Conservation (phyloP, 2,329 filamentous ascomycete genomes). For the Tolypocladium inflatum region DNA sequence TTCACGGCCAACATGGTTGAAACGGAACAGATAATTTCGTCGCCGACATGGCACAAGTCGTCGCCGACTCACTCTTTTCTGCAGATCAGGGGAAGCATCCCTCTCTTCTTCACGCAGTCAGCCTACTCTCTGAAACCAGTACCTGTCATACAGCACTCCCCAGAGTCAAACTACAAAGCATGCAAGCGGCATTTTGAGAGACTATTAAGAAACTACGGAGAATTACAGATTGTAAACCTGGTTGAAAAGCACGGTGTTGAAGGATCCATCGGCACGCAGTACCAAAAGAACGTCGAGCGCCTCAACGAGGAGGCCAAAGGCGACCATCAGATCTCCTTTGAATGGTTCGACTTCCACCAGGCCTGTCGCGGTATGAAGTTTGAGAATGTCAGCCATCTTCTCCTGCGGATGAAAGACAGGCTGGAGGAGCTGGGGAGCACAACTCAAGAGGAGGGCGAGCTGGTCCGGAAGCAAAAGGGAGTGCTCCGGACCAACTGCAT, state of each 20-base stretch:
- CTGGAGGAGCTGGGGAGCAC: conserved; percentile 66
- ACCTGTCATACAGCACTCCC: conserved; percentile 72
- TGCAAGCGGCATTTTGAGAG: conserved; percentile 71
- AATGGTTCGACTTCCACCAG: conserved; percentile 97
- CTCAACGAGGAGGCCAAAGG: conserved; percentile 56
- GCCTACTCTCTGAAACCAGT: conserved; percentile 88
- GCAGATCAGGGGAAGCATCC: conserved; percentile 84
- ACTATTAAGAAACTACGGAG: conserved; percentile 61
- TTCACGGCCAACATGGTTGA: conserved; percentile 86
- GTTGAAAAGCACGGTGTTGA: conserved; percentile 86
- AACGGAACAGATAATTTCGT: conserved; percentile 86
- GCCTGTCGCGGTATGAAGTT: conserved; percentile 96
- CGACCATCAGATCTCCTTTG: conserved; percentile 43
- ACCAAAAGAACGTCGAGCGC: conserved; percentile 55
- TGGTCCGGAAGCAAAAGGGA: conserved; percentile 52
- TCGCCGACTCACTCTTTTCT: conserved; percentile 70
- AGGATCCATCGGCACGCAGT: conserved; percentile 67
- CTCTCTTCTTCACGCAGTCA: conserved; percentile 88
- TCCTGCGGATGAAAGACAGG: conserved; percentile 59
- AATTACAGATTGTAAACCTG: conserved; percentile 69
- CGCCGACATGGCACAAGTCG: conserved; percentile 51
- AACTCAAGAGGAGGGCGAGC: conserved; percentile 36
- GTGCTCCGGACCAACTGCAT: conserved; percentile 95
- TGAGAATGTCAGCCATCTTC: conserved; percentile 77
- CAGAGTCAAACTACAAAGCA: conserved; percentile 67